Evolutionary conservation across 257 asterid species (phyloP).

Genomic region (Schizonepeta tenuifolia): DNA sequence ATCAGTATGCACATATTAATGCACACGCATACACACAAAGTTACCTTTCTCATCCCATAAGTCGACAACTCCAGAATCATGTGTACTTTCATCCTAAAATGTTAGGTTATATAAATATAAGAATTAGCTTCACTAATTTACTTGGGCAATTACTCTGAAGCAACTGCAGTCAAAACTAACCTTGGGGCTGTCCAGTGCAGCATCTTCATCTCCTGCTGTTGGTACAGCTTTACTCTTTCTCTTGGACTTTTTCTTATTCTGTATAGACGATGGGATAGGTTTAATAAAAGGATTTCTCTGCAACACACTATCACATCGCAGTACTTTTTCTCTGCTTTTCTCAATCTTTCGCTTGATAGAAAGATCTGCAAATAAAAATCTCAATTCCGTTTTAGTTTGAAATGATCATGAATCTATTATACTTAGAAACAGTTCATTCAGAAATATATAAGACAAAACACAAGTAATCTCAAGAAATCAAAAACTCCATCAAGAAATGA

Average conservation of each 20-base stretch:
- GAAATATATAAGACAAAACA: background rate
- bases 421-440: background rate
- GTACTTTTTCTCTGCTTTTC: constrained; percentile 73
- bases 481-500: background rate
- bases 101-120: background rate
- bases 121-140: constrained; percentile 7
- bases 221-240: constrained; percentile 49
- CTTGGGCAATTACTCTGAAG: constrained; percentile 20
- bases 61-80: constrained; percentile 56
- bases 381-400: constrained; percentile 10
- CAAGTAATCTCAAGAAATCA: background rate
- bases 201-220: constrained; percentile 38
- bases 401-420: background rate
- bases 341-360: constrained; percentile 85
- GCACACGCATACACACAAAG: background rate
- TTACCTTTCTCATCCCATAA: constrained; percentile 72
- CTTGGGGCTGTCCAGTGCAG: constrained; percentile 38
- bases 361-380: constrained; percentile 56
- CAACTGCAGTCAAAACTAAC: constrained; percentile 38
- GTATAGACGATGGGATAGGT: constrained; percentile 73
- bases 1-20: background rate
- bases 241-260: constrained; percentile 67
- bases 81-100: constrained; percentile 50
- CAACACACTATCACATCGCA: constrained; percentile 73
- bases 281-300: constrained; percentile 78